These are phyloP conservation scores for Ceratobasidium papillatum DNA, from an alignment of 1,284 basidiomycete genomes.

Conservation along the genomic window DNA sequence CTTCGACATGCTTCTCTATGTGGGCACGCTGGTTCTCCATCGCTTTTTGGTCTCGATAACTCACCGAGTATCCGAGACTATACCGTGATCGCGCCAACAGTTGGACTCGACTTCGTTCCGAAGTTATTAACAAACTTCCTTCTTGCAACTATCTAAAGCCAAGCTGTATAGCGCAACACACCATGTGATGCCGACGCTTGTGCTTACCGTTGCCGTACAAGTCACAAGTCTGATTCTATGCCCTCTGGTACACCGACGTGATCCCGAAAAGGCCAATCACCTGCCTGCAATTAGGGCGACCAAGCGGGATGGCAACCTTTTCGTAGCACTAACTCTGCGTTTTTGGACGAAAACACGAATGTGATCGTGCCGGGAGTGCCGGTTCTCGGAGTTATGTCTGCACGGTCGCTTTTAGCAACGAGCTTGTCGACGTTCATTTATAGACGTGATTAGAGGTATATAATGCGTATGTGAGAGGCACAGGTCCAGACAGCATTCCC, in stretches of 20 bases:
- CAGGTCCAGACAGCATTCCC: not conserved
- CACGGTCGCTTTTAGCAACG: not conserved
- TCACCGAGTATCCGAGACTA: constrained; percentile 35
- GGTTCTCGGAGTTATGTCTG: constrained; percentile 32
- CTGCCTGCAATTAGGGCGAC: not conserved
- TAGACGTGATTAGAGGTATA: not conserved
- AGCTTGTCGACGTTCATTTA: constrained; percentile 1
- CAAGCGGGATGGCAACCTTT: constrained; percentile 16
- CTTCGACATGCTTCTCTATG: not conserved
- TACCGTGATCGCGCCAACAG: constrained; percentile 15
- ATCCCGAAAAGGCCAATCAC: constrained; percentile 36
- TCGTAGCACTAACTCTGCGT: not conserved
- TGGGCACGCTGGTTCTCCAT: not conserved
- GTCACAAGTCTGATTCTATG: constrained; percentile 28
- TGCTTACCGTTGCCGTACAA: constrained; percentile 16
- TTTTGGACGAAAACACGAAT: constrained; percentile 5
- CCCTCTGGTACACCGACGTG: constrained; percentile 26
- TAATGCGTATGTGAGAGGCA: constrained; percentile 4
- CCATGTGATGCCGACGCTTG: constrained; percentile 25
- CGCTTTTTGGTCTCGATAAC: constrained; percentile 17
- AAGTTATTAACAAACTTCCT: constrained; percentile 36
- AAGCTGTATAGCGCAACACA: not conserved
- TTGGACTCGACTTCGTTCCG: constrained; percentile 20
- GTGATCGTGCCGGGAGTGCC: not conserved
- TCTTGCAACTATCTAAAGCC: constrained; percentile 20